Base-by-base conservation (phyloP, 2,329 filamentous ascomycete species). In the Phaeoacremonium minimum region DNA sequence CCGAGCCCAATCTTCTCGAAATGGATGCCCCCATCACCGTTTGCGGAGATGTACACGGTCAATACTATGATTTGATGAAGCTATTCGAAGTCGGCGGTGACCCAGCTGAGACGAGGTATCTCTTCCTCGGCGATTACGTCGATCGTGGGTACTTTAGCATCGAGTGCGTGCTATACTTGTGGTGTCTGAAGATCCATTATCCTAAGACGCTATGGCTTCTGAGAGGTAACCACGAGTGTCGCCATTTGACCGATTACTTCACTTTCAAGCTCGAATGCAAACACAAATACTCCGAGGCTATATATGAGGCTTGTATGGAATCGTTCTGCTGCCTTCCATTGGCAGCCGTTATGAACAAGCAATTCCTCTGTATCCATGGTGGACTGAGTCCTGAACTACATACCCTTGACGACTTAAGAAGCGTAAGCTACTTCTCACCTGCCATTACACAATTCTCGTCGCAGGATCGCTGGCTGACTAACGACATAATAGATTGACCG, bases 261-360 rank as follows among this genome's bases (percentile, higher is more conserved):
- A 98, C 93, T 43, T 98, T 98, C 75, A 97, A 98, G 75, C 82
- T 98, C 40, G 93, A 98, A 65, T 98, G 93, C 76, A 96, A 95
- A 71, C 93, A 98, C 78, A 98, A 98, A 66, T 98, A 98, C 68
- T 95, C 88, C 20, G 93, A 97, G 68, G 78, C 78, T 46, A 78
- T 98, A 42, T 98, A 98, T 61, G 91, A 98, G 56, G 91, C 93
- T 39, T 97, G 93, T 69, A 95, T 96, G 80, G 91, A 98, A 48
- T 94, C 93, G 1, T 98, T 98, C 75, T 98, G 93, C 69, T 77
- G 85, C 46, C 71, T 98, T 46, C 93, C 93, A 18, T 72, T 98
- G 51, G 93, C 93, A 39, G 93, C 93, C 18, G 83, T 98, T 49
- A 98, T 98, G 93, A 98, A 98, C 78, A 98, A 98, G 74, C 93